Evolutionary conservation across 805 yeast genomes (phyloP).

Genomic region (Lipomyces lipofer): DNA sequence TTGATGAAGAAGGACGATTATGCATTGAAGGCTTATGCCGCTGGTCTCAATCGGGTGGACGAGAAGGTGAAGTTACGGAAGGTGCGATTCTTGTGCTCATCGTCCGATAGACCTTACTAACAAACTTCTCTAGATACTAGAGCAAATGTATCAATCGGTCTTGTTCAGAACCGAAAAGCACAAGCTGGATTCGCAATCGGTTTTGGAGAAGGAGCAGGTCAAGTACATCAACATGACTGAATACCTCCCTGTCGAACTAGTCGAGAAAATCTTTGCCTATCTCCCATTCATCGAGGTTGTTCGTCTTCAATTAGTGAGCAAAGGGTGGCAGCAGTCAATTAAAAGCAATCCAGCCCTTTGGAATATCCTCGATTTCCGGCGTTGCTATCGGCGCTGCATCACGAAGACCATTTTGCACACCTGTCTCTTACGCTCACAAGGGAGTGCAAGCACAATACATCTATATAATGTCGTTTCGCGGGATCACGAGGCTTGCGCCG

Average conservation of each 20-base stretch:
- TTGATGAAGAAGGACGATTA: conserved; percentile 1
- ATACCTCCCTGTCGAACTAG: conserved; percentile 14
- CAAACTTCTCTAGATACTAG: not conserved
- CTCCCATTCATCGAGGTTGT: conserved; percentile 7
- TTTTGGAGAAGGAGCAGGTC: not conserved
- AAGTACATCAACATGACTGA: not conserved
- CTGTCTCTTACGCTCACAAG: not conserved
- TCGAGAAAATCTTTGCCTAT: conserved; percentile 6
- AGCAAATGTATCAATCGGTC: not conserved
- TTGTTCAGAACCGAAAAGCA: not conserved
- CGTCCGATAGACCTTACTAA: not conserved
- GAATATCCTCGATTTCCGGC: conserved; percentile 12
- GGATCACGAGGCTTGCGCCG: no score
- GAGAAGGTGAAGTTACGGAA: not conserved
- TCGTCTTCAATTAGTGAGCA: conserved; percentile 6
- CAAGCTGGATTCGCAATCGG: not conserved
- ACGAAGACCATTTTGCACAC: not conserved
- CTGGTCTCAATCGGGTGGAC: conserved; percentile 4
- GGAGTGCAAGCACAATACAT: not conserved
- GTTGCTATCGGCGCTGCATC: not conserved
- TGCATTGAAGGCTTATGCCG: conserved; percentile 5
- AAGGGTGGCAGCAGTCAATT: conserved; percentile 10
- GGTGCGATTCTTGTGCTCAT: not conserved
- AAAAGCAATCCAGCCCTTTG: conserved; percentile 4
- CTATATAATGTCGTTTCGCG: conserved; percentile 2